Evolutionary conservation across 2,329 filamentous ascomycete species (phyloP), one percentile per base, ranked within the genome.

Genomic region (Aspergillus eucalypticola): DNA sequence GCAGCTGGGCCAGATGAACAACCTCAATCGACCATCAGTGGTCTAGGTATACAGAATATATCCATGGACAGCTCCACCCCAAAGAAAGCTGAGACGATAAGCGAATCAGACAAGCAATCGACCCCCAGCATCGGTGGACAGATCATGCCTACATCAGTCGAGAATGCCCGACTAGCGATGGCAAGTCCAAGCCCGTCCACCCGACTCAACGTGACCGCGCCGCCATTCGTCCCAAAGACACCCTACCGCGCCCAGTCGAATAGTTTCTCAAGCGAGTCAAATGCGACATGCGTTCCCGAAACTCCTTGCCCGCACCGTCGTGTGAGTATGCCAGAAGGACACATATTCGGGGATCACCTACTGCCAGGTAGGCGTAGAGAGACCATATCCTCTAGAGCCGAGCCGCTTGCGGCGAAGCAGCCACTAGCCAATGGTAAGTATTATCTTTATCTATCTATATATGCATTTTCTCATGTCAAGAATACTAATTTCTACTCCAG

Each of bases 321-420:
- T 8, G n/a, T 35, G 15, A 29, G 10, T 11, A 21, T 27, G 11
- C n/a, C 19, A 11, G 25, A 35, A 13, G 23, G 11, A 17, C 55
- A 54, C 56, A 56, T 64, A 41, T 61, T 69, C 49, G 69, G 69
- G 7, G 60, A 69, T 41, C 67, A 71, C 61, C 48, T 67, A n/a
- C 60, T 70, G 3, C 69, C 68, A 38, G 67, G 69, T 15, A 59
- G 60, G 44, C 29, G 17, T 46, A 27, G 21, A 19, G 10, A 29
- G 5, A 38, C 29, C 35, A 21, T 29, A 13, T 17, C 19, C 15
- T 11, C 32, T 25, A 17, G 25, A 19, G 11, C 13, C 32, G 25
- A 35, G 13, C 23, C 10, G 19, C 23, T 39, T 2, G 46, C 17
- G 46, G n/a, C 29, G 11, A 53, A 53, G 50, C 35, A 53, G 50